Conservation (phyloP, 371 early-diverging fungal genomes). For the Rhizopus sp. region DNA sequence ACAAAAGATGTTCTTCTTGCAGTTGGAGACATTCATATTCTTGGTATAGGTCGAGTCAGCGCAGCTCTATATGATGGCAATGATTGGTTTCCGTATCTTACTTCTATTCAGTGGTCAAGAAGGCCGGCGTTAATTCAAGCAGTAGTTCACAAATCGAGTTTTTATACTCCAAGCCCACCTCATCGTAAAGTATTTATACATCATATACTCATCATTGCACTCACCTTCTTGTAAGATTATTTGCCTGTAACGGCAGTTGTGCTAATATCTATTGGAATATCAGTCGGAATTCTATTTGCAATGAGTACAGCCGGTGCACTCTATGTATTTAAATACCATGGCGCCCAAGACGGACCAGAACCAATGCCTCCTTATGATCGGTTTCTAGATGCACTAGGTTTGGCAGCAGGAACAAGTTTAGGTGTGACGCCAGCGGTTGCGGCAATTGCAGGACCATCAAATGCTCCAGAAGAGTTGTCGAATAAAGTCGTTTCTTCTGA, state of each 20-base stretch:
- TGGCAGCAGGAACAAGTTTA: conserved; percentile 10
- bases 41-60: conserved; percentile 48
- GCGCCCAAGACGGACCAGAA: conserved; percentile 23
- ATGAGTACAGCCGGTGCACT: conserved; percentile 49
- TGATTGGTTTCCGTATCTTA: conserved; percentile 61
- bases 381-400: conserved; percentile 7
- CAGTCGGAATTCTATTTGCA: conserved; percentile 65
- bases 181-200: conserved; percentile 20
- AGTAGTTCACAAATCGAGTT: conserved; percentile 29
- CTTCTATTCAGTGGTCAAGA: conserved; percentile 36
- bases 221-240: conserved; percentile 12
- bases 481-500: conserved; percentile 8
- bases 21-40: conserved; percentile 51
- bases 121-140: conserved; percentile 26
- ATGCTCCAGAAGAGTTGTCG: not conserved
- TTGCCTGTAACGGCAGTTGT: conserved; percentile 64
- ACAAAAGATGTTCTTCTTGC: conserved; percentile 45
- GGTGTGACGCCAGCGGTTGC: not conserved
- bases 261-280: conserved; percentile 69
- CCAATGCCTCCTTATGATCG: conserved; percentile 29
- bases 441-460: conserved; percentile 14
- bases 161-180: conserved; percentile 26
- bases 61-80: conserved; percentile 63
- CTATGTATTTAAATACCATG: conserved; percentile 27
- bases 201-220: not conserved